Base-by-base conservation (phyloP, 805 yeast species). In the Lipomyces mesembrius region DNA sequence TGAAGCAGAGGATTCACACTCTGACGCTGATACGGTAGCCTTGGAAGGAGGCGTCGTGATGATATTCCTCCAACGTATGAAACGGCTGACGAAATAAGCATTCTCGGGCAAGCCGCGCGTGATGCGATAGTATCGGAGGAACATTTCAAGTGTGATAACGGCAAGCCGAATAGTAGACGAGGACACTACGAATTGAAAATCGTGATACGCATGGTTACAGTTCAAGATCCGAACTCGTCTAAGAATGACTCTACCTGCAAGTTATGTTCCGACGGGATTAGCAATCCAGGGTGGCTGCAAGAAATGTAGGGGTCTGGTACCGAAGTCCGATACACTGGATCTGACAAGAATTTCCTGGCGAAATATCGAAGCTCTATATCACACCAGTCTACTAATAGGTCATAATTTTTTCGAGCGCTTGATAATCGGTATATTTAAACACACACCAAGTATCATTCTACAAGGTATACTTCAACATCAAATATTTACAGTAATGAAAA, bases 21-120 rank as follows among this genome's bases (percentile, higher is more conserved):
- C 34, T 14, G 53, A 20, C 6, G 46, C 39, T 22, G 32, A 22
- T 20, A 39, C 32, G n/a, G 27, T 32, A 8, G 59, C 9, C 43
- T 29, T 29, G 27, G 59, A 35, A 20, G 59, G 51, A 35, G 43
- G 59, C 14, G 59, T 9, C 14, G 59, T 56, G n/a, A 27, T 56
- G 27, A 56, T 32, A n/a, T 34, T 34, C 22, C 59, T 17, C 49
- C 3, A 3, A 2, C 22, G 49, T 17, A 43, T 2, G 49, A 43
- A n/a, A 17, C 49, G 12, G 6, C 49, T 3, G 49, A 17, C 22
- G 22, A n/a, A 12, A 43, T 22, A n/a, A 17, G 11, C 49, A 43
- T 43, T 43, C 49, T 43, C 49, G 49, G n/a, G 20, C 25, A 43
- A n/a, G 49, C 9, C 22, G 49, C 49, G 49, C 11, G 49, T n/a